A percentile compares a stretch with the other conserved stretches of the same genome.
Conservation (phyloP, 2,329 filamentous ascomycete species). For the Alternaria panax region DNA sequence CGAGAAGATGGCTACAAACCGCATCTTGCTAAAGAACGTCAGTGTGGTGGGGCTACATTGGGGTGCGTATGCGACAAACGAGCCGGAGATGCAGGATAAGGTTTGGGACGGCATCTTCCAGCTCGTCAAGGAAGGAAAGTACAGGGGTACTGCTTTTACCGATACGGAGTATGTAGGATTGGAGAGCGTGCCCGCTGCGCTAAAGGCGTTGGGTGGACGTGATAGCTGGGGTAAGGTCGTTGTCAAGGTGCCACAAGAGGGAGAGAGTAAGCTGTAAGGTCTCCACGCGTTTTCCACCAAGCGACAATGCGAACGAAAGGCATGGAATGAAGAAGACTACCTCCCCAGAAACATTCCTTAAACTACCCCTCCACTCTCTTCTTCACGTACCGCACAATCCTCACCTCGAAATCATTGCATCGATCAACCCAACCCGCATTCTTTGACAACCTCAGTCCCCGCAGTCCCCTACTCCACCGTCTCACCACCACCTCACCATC, state of each 20-base stretch:
- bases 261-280: constrained; percentile 46
- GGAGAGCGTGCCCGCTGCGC: constrained; percentile 76
- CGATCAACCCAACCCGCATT: not conserved
- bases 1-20: constrained; percentile 91
- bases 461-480: constrained; percentile 16
- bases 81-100: constrained; percentile 71
- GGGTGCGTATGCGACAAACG: constrained; percentile 80
- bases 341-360: not conserved
- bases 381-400: constrained; percentile 11
- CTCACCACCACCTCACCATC: constrained; percentile 28
- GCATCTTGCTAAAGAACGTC: constrained; percentile 93
- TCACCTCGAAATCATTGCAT: constrained; percentile 14
- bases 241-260: constrained; percentile 75
- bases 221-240: constrained; percentile 98
- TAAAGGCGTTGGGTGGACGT: constrained; percentile 78
- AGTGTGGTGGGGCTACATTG: constrained; percentile 89
- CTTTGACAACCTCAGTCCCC: not conserved
- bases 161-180: constrained; percentile 84
- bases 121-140: constrained; percentile 78
- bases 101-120: constrained; percentile 87
- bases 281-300: not conserved
- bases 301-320: not conserved
- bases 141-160: constrained; percentile 81
- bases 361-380: not conserved
- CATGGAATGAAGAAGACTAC: not conserved